Evolutionary conservation across 352 stramenopile genomes (phyloP), one percentile per base, ranked within the genome.

Genomic region (Phytopythium aichiense): DNA sequence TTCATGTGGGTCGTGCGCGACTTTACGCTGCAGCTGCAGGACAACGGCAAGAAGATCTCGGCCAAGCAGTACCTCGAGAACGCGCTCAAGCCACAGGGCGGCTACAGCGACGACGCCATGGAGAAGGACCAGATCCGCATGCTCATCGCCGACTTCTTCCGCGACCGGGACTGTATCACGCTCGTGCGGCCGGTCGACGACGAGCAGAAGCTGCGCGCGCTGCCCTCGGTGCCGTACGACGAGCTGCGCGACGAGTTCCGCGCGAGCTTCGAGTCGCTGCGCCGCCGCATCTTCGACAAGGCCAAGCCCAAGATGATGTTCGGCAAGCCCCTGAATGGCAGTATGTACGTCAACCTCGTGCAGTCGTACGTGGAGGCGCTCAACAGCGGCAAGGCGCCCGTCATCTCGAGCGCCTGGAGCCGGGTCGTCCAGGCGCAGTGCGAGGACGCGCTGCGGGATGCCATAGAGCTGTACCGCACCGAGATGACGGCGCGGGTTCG

Each of bases 1-100:
- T 96, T 97, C 58, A 73, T 93, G 65, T 97, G 90, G 90, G 84
- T 97, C 58, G 85, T 97, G 28, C 77, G 90, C 13, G 90, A 97
- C 66, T 97, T 97, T 55, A 92, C 88, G 43, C 71, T 97, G 37
- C 81, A 92, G 62, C 63, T 97, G 37, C 74, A 91, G 51, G 85
- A 96, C 51, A 89, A 94, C 37, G 88, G 89, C 52, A 91, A 92
- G 69, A 79, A 78, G 28, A 96, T 96, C 69, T 90, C 87, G 37
- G 80, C 86, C 51, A 92, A 89, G 50, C 85, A 96, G 63, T 97
- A 97, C 61, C 66, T 97, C 11, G 88, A 96, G 66, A 92, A 88
- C 58, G 84, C 89, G 46, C 71, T 97, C 38, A 81, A 95, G 66
- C 83, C 89, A 1, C 77, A 84, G 49, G 81, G 83, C 53, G 82